Conservation (phyloP, 1,284 basidiomycete species). For the Ustilago cynodontis region DNA sequence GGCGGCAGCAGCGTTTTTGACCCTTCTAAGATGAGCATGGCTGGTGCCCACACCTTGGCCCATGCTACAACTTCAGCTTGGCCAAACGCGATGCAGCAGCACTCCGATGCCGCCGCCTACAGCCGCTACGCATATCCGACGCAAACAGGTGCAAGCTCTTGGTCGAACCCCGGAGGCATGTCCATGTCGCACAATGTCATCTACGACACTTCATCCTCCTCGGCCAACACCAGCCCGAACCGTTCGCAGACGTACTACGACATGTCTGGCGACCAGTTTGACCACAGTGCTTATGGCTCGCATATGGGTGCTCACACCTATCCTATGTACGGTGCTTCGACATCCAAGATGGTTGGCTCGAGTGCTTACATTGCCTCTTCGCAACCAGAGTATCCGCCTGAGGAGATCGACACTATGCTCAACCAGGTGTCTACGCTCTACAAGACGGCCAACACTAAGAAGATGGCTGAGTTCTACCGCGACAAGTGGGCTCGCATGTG, state of each 20-base stretch:
- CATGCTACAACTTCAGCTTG: constrained; percentile 11
- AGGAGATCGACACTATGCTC: constrained; percentile 51
- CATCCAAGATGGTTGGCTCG: constrained; percentile 24
- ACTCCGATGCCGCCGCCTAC: constrained; percentile 23
- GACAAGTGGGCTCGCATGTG: constrained; percentile 58
- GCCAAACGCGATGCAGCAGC: constrained; percentile 22
- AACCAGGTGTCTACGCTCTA: constrained; percentile 47
- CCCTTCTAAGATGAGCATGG: constrained; percentile 21
- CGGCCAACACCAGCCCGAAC: constrained; percentile 42
- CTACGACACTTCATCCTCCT: constrained; percentile 45
- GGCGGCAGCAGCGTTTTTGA: constrained; percentile 17
- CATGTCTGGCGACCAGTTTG: constrained; percentile 35
- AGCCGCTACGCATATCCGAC: constrained; percentile 32
- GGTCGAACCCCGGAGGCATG: constrained; percentile 20
- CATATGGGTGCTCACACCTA: constrained; percentile 30
- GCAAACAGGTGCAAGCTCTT: constrained; percentile 21
- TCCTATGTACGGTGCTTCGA: constrained; percentile 23
- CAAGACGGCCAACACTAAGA: constrained; percentile 54
- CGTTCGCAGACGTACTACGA: constrained; percentile 46
- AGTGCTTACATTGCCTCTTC: constrained; percentile 20
- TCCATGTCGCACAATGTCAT: constrained; percentile 44
- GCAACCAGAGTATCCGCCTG: constrained; percentile 37
- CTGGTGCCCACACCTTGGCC: constrained; percentile 22
- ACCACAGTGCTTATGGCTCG: constrained; percentile 21
- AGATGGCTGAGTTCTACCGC: constrained; percentile 56